phyloP scores from a whole-genome alignment of 2,329 filamentous ascomycete genomes.

The Nemania sp. region DNA sequence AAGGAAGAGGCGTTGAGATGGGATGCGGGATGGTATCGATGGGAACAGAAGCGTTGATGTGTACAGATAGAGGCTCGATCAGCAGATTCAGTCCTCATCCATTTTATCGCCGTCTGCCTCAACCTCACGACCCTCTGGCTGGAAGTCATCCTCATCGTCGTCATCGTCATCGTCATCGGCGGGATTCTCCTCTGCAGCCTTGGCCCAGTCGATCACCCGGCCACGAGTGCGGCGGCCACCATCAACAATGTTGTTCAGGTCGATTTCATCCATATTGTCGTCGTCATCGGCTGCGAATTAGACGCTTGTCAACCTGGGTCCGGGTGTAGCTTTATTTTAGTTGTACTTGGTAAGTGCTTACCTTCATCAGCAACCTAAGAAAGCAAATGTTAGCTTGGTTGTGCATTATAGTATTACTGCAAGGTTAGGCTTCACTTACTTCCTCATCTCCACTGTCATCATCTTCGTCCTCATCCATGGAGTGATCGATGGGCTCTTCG shows the following conservation, averaged over 20 bases:
- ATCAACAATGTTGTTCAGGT: constrained; percentile 82
- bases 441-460: constrained; percentile 67
- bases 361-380: constrained; percentile 32
- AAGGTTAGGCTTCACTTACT: constrained; percentile 48
- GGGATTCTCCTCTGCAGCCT: constrained; percentile 80
- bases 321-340: neutral
- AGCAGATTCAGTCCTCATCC: constrained; percentile 54
- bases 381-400: constrained; percentile 29
- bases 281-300: constrained; percentile 67
- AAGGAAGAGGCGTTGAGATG: neutral
- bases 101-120: constrained; percentile 72
- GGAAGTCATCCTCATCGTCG: constrained; percentile 73
- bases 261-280: constrained; percentile 88
- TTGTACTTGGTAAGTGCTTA: constrained; percentile 29
- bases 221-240: constrained; percentile 85
- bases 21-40: neutral
- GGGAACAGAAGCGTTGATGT: neutral
- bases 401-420: constrained; percentile 18
- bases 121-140: constrained; percentile 60
- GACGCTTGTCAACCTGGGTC: constrained; percentile 15
- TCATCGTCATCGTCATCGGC: constrained; percentile 74
- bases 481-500: constrained; percentile 60
- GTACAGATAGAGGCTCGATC: neutral
- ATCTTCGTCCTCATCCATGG: constrained; percentile 77
- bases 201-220: constrained; percentile 89